Percentiles rank a stretch among this genome's conserved stretches.
Conservation (phyloP, 345 rosid species). For the Salix dunnii region DNA sequence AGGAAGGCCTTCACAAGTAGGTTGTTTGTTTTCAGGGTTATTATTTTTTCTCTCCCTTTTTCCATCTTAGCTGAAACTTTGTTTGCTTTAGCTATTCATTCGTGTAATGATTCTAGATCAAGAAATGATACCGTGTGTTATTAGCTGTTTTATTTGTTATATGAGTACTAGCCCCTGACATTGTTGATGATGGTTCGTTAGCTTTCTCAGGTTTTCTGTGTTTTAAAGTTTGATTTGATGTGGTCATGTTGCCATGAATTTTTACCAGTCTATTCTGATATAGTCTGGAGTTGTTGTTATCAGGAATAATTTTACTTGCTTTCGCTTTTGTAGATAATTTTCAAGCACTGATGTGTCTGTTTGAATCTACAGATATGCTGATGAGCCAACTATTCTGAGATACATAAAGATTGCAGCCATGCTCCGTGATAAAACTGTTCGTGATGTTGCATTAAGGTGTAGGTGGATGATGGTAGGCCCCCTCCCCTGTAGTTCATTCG, state of each 20-base stretch:
- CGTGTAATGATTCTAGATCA: too few relatives aligned
- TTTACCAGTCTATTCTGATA: background rate
- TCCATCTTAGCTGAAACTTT: background rate
- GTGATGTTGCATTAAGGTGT: constrained; percentile 97
- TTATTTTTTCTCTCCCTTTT: background rate
- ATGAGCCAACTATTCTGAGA: constrained; percentile 74
- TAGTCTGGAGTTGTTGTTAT: background rate
- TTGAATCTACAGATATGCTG: constrained; percentile 47
- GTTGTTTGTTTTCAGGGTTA: constrained; percentile 16
- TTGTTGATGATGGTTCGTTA: background rate
- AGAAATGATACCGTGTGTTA: too few relatives aligned
- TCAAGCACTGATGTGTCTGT: background rate
- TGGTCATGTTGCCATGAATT: background rate
- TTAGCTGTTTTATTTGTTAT: background rate
- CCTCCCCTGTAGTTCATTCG: constrained; percentile 3
- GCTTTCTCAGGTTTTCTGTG: background rate
- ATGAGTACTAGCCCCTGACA: background rate
- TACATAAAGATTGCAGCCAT: constrained; percentile 80
- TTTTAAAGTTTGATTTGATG: background rate
- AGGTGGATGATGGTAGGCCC: constrained; percentile 81
- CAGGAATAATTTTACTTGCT: background rate
- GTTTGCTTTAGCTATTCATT: background rate
- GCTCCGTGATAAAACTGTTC: constrained; percentile 77
- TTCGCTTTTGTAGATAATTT: constrained; percentile 5
- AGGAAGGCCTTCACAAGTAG: constrained; percentile 66